Base-by-base conservation (phyloP, 345 rosid genomes). In the Gossypium thurberi region DNA sequence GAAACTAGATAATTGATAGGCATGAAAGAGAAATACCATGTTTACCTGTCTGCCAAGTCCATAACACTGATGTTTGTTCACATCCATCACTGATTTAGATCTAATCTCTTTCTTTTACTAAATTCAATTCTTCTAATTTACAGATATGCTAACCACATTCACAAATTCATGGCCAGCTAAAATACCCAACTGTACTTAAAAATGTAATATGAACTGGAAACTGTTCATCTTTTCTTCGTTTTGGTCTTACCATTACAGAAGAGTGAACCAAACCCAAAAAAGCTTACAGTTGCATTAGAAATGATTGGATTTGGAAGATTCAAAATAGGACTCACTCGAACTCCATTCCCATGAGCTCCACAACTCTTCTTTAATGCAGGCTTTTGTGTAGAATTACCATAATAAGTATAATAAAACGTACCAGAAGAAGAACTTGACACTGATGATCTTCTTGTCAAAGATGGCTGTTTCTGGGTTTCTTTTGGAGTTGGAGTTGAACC, bases 171-270 rank as follows among this genome's bases (percentile, higher is more conserved):
- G 26, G 14, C 17, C 87, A 82, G 75, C 82, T 76, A 79, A 82
- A 82, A 46, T 10, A 70, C 81, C 82, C 81, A 86, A 75, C 85
- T 82, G 86, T 71, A 79, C 74, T 80, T 65, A 48, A 14, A 71
- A 25, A 67, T 33, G 6, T 33, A 60, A 33, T 58, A 25, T 12
- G 44, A 28, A 72, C 60, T 63, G 25, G 57, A 79, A 15, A 15
- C 4, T 4, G 15, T 42, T 78, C 72, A 77, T 71, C 79, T 82
- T 81, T 87, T 88, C 88, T 91, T 94, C 82, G 76, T 86, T 55
- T 81, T 91, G 15, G 56, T 71, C 88, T 86, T 90, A 72, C 96
- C 89, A 57, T 81, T 88, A 79, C 98, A 89, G 78, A 89, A 86
- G 37, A 90, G 75, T 2, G 93, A 94, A 56, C 94, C 92, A 47